Evolutionary conservation across 139 green algal species (phyloP), one percentile per base, ranked within the genome.

Genomic region (Gonium pectorale): DNA sequence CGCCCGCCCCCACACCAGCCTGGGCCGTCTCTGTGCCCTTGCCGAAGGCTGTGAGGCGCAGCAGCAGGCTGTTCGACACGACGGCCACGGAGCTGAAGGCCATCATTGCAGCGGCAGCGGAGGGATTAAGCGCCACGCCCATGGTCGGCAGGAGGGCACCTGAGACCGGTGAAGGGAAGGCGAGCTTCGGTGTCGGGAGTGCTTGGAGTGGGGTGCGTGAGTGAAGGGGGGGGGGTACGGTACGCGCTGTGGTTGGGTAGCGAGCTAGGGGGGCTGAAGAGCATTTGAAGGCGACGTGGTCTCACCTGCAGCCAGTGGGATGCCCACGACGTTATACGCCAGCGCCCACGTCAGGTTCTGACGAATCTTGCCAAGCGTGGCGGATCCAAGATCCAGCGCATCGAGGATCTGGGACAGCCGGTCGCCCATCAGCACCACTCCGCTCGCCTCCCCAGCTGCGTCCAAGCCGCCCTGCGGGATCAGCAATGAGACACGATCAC

Each of bases 261-360:
- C n/a, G n/a, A n/a, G n/a, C n/a, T n/a, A n/a, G n/a, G n/a, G n/a
- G n/a, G n/a, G n/a, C 52, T 29, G 29, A 6, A 22, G 52, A 4
- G 13, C 9, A 62, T 22, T 31, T n/a, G 21, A 26, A 19, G 15
- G 8, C 8, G 7, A 19, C 52, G 21, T 26, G 15, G 4, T 0
- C 66, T 31, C 75, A 59, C 97, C 97, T 22, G 96, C 97, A 0
- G 97, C 97, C 54, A 99, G 62, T 0, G 97, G 97, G 17, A 99
- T 95, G 38, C 94, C 96, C 31, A 99, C 75, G 17, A 95, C 59
- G 88, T 99, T 99, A 90, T 99, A 99, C 0, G 88, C 83, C 35
- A 99, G 89, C n/a, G 97, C 97, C 95, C 97, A 98, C 0, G 38
- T 89, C 35, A 99, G 90, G 89, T 99, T 99, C 74, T 98, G 95